Conservation (phyloP, 2,329 filamentous ascomycete species). For the Fonsecaea erecta region DNA sequence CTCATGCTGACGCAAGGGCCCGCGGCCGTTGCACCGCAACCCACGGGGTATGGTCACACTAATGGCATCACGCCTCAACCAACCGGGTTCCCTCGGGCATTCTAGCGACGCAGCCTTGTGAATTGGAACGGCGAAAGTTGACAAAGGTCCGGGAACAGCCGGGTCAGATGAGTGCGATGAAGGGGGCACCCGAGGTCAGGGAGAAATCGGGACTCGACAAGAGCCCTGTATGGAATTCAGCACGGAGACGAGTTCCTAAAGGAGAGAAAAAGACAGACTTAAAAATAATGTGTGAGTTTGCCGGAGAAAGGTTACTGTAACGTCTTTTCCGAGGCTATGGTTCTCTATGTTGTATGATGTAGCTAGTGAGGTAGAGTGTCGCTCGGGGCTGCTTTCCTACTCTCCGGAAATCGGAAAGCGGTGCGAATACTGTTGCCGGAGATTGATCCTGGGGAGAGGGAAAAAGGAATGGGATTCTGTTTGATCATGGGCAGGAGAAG, state of each 20-base stretch:
- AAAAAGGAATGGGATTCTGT: conserved; percentile 3
- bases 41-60: conserved; percentile 73
- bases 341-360: conserved; percentile 19
- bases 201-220: neutral
- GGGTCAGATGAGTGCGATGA: conserved; percentile 14
- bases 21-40: conserved; percentile 58
- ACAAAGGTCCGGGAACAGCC: conserved; percentile 25
- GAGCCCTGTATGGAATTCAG: conserved; percentile 3
- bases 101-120: conserved; percentile 45
- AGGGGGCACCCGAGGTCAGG: neutral
- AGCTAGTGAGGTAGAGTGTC: neutral
- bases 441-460: neutral
- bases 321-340: conserved; percentile 5
- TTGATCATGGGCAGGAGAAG: conserved; percentile 3
- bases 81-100: conserved; percentile 69
- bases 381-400: neutral
- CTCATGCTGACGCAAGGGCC: conserved; percentile 97
- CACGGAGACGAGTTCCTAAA: neutral
- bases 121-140: conserved; percentile 5
- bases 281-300: conserved; percentile 12
- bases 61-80: conserved; percentile 90
- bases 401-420: neutral
- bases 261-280: neutral
- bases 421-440: neutral
- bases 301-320: neutral